Conservation (phyloP, 495 filamentous ascomycete species). For the Hypoxylon fuscum region DNA sequence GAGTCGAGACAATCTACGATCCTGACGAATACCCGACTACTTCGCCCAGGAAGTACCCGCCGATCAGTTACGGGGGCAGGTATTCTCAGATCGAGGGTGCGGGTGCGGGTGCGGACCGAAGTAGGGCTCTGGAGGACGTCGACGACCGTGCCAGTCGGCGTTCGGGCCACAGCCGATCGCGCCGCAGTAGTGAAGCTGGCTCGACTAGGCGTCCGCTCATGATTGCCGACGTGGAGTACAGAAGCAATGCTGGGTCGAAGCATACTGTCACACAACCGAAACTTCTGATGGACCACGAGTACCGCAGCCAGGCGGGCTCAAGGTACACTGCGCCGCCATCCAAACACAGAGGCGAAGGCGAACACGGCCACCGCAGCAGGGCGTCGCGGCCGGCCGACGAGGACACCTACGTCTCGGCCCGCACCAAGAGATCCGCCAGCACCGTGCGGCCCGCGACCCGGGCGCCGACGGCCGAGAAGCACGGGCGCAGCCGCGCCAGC, state of each 20-base stretch:
- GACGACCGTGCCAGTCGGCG: conserved; percentile 51
- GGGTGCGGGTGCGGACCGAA: conserved; percentile 35
- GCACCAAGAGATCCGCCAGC: conserved; percentile 46
- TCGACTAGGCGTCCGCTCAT: conserved; percentile 44
- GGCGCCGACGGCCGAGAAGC: conserved; percentile 8
- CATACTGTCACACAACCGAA: conserved; percentile 5
- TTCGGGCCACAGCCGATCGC: conserved; percentile 41
- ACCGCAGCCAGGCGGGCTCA: conserved; percentile 44
- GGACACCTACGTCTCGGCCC: conserved; percentile 50
- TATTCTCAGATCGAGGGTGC: conserved; percentile 45
- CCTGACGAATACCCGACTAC: conserved; percentile 41
- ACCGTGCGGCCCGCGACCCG: conserved; percentile 41
- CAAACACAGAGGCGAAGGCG: conserved; percentile 11
- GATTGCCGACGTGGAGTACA: conserved; percentile 38
- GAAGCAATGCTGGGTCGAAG: conserved; percentile 23
- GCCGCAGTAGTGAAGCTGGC: conserved; percentile 48
- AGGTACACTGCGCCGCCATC: conserved; percentile 12
- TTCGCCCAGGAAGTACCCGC: conserved; percentile 34
- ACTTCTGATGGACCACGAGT: conserved; percentile 41
- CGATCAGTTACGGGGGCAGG: conserved; percentile 49
- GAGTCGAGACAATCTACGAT: conserved; percentile 24
- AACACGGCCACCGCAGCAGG: conserved; percentile 11
- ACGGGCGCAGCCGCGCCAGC: conserved; percentile 29
- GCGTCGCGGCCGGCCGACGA: conserved; percentile 29
- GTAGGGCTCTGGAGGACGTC: conserved; percentile 54